Conservation (phyloP, 768 basidiomycete genomes). For the Russula lepida region DNA sequence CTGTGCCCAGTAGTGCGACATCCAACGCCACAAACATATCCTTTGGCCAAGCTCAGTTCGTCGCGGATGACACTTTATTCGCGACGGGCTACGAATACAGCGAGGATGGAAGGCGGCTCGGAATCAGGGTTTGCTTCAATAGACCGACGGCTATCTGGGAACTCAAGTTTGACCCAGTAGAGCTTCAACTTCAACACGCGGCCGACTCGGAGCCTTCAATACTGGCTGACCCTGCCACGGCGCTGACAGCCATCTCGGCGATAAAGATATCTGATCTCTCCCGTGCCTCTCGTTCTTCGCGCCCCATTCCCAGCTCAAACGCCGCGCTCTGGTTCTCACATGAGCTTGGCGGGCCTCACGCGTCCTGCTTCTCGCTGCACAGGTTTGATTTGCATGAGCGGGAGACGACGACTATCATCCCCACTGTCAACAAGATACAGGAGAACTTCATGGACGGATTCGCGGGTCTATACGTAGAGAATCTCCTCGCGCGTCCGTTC, state of each 20-base stretch:
- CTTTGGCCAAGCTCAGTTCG: conserved; percentile 19
- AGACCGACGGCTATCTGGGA: conserved; percentile 25
- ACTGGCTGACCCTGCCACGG: background rate
- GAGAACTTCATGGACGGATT: conserved; percentile 21
- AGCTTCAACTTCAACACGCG: background rate
- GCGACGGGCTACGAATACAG: conserved; percentile 25
- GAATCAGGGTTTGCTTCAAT: conserved; percentile 29
- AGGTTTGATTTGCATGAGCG: conserved; percentile 10
- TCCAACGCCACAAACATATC: background rate
- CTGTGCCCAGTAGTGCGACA: background rate
- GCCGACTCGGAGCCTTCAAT: background rate
- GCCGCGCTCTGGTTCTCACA: conserved; percentile 27
- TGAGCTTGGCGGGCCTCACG: conserved; percentile 26
- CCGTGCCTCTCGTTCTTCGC: conserved; percentile 20
- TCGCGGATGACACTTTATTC: conserved; percentile 19
- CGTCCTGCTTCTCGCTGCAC: conserved; percentile 25
- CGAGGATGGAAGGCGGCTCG: conserved; percentile 26
- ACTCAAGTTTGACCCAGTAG: conserved; percentile 15
- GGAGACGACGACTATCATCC: conserved; percentile 19
- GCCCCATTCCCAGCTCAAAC: conserved; percentile 9
- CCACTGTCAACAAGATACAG: conserved; percentile 13
- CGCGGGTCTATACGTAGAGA: conserved; percentile 29
- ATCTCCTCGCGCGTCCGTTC: conserved; percentile 24
- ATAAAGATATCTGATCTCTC: conserved; percentile 13
- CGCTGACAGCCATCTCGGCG: background rate